phyloP scores from a whole-genome alignment of 495 filamentous ascomycete species.

The Aspergillus affinis region DNA sequence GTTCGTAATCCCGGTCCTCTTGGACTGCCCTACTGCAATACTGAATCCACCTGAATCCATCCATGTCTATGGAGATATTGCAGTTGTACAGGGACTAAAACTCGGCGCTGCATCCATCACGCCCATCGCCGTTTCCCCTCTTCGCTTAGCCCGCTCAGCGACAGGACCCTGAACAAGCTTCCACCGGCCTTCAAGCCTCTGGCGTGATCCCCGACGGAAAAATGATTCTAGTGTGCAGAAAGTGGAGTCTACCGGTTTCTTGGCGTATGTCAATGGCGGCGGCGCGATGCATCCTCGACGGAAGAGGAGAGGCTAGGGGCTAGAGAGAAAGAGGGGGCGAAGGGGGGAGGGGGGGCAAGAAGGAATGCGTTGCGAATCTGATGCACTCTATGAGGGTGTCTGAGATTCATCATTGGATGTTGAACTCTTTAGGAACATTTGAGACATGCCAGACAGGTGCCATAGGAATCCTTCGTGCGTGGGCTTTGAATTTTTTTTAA shows the following conservation, averaged over 20 bases:
- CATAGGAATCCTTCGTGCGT: not conserved
- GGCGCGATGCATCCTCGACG: not conserved
- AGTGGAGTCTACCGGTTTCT: slow-evolving; percentile 14
- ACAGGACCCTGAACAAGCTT: slow-evolving; percentile 26
- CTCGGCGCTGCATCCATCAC: not conserved
- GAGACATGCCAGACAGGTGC: not conserved
- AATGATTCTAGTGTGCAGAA: slow-evolving; percentile 23
- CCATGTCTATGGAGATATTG: no score
- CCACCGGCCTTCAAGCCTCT: slow-evolving; percentile 11
- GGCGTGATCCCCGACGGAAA: slow-evolving; percentile 14
- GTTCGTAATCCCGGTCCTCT: not conserved
- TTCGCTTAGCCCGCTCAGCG: not conserved
- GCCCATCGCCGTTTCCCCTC: not conserved
- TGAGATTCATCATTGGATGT: not conserved
- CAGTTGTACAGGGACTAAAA: not conserved
- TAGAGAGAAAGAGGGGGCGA: no score
- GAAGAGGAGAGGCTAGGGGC: not conserved
- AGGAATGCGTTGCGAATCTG: not conserved
- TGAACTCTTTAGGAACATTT: not conserved
- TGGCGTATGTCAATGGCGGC: slow-evolving; percentile 17
- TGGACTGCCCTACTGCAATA: not conserved
- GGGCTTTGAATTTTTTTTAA: not conserved
- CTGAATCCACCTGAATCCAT: no score
- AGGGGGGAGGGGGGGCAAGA: no score
- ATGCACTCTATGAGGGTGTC: no score